Base-by-base conservation (phyloP, 129 eudicot genomes). In the Saussurea involucrata region DNA sequence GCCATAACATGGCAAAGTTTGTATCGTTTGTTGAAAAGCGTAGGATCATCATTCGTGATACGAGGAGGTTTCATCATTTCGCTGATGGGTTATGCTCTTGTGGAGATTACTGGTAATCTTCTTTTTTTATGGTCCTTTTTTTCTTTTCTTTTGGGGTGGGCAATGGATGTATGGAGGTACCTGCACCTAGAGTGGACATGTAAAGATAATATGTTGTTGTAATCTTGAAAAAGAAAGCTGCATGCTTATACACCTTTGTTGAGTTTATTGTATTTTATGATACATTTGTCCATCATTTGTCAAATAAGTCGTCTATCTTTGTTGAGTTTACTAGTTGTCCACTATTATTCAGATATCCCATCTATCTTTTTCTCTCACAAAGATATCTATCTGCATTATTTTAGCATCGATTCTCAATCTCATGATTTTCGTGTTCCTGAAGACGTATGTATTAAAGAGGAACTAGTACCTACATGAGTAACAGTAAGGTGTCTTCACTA, bases 21-120 rank as follows among this genome's bases (percentile, higher is more conserved):
- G 88, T 87, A 6, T 84, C 90, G 24, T 69, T 58, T 46, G 76
- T 67, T 64, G 88, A 87, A 69, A 81, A 71, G 9, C 90, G 88
- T 12, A 74, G 29, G 78, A 84, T 87, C 63, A 34, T 81, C 21
- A 77, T 86, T 63, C 87, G 87, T 61, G 88, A 87, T 84, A 64
- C 86, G 44, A 84, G 63, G 70, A 49, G 90, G 66, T 87, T 87
- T 81, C 90, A 84, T 66, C 86, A 77, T 87, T 87, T 84, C 53
- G 34, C 81, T 34, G 61, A 77, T 25, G 90, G 88, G 71, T 55
- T 71, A 57, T 87, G 90, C 66, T 87, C 88, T 58, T 87, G 90
- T 84, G 75, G 81, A 58, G 90, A 87, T 84, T 84, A 81, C 66
- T 87, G 90, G 90, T 87, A 69, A 80, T 66, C 67, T 57, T 58